Evolutionary conservation across 306 rosid genomes (phyloP), one percentile per base, ranked within the genome.

Genomic region (Delonix regia): DNA sequence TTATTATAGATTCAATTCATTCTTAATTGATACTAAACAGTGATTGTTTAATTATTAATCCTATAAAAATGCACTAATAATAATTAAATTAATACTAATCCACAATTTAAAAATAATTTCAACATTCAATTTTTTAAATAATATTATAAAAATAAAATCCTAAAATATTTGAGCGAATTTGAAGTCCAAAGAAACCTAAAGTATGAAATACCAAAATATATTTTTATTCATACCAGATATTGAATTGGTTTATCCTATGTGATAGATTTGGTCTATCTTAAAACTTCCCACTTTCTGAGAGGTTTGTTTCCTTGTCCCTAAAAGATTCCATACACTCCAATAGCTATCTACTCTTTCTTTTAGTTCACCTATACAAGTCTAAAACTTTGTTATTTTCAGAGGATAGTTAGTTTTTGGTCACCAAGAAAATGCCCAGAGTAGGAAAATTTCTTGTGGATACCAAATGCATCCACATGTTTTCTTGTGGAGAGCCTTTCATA

Each of bases 381-480:
- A 24, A 71, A 79, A 79, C 47, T 52, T 52, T 7, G 21, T 53
- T 39, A 19, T 67, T n/a, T 19, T 78, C 53, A 44, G 21, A 59
- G 41, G 59, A 53, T 12, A 27, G 69, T 27, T 3, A 49, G 68
- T 76, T 25, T n/a, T 33, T 75, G 45, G 74, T 28, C 34, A 28
- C 47, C 34, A 28, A 82, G 66, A 71, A 69, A 76, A 76, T 69
- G 21, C 33, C 78, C 34, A 34, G 71, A 76, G 21, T 6, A 59
- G 30, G 55, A 52, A 48, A 57, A 44, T 55, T 33, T 71, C 48
- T 53, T 22, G 60, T 52, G 73, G 66, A 62, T 55, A 44, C n/a
- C 36, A 53, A 36, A 5, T 77, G 67, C 71, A 56, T 24, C 64
- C 64, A 25, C 70, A 52, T 70, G 81, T 39, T 76, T 24, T 55